phyloP scores from a whole-genome alignment of 73 alveolate genomes.

The Tetrahymena borealis region DNA sequence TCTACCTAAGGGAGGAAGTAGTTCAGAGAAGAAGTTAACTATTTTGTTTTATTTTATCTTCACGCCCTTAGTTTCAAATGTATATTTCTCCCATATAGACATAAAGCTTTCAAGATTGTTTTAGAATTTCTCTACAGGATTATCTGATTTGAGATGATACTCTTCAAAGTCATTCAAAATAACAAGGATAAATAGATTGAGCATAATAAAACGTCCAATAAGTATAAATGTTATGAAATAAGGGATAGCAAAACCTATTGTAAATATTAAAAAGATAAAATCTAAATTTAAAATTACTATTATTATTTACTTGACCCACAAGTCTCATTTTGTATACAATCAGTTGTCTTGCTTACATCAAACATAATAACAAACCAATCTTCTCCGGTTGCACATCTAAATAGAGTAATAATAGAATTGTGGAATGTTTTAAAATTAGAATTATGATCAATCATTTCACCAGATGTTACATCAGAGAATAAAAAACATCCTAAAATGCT shows the following conservation, averaged over 20 bases:
- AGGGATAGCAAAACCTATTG: too few species aligned
- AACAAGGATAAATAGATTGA: constrained; percentile 87
- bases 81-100: constrained; percentile 69
- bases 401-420: constrained; percentile 58
- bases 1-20: constrained; percentile 69
- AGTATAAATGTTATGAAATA: too few species aligned
- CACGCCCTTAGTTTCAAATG: constrained; percentile 43
- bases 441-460: constrained; percentile 44
- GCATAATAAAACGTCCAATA: too few species aligned
- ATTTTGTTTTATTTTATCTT: constrained; percentile 45
- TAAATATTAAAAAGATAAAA: constrained; percentile 74
- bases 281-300: constrained; percentile 31
- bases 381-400: constrained; percentile 83
- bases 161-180: constrained; percentile 90
- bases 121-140: constrained; percentile 75
- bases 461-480: constrained; percentile 43
- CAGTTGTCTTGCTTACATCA: background rate
- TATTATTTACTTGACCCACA: constrained; percentile 47
- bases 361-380: constrained; percentile 70
- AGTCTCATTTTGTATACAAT: constrained; percentile 16
- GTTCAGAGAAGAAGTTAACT: constrained; percentile 34
- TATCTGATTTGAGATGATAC: constrained; percentile 76
- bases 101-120: constrained; percentile 62
- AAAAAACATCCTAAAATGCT: constrained; percentile 77
- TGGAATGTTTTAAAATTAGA: constrained; percentile 67